These are phyloP conservation scores for Tricholoma terreum DNA, from an alignment of 768 basidiomycete genomes.

Conservation along the genomic window DNA sequence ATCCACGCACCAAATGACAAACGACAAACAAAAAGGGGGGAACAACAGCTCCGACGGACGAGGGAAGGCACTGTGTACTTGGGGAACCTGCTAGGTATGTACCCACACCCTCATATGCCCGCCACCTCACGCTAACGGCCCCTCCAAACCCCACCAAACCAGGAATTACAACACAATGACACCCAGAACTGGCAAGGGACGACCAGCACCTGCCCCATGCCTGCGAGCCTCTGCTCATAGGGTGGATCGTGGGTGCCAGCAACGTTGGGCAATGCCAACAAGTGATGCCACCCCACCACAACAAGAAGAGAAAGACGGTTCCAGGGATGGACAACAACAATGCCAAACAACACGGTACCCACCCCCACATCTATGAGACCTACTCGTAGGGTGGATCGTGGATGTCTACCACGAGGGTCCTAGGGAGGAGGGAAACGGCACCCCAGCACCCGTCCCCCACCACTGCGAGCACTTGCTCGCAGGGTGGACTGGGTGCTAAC, in stretches of 20 bases:
- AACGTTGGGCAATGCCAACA: not conserved
- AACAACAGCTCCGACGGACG: not conserved
- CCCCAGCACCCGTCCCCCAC: not conserved
- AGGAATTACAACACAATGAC: not conserved
- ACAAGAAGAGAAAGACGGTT: not conserved
- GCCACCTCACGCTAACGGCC: not conserved
- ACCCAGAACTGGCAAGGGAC: too few relatives aligned
- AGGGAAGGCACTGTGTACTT: not conserved
- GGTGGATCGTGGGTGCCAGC: too few relatives aligned
- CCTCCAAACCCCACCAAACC: too few relatives aligned
- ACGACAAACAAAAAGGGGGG: not conserved
- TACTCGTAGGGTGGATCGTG: not conserved
- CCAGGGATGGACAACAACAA: not conserved
- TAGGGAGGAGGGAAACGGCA: not conserved
- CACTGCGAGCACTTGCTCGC: not conserved
- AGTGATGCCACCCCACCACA: not conserved
- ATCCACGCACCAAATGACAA: not conserved
- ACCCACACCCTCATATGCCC: not conserved
- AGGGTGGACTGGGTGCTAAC: not conserved
- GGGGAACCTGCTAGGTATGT: too few relatives aligned
- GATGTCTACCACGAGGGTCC: not conserved
- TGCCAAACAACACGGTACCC: not conserved
- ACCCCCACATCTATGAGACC: not conserved
- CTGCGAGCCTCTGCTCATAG: too few relatives aligned
- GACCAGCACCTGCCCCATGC: too few relatives aligned